Evolutionary conservation across 148 eudicot species (phyloP).

Genomic region (Selenicereus undatus): DNA sequence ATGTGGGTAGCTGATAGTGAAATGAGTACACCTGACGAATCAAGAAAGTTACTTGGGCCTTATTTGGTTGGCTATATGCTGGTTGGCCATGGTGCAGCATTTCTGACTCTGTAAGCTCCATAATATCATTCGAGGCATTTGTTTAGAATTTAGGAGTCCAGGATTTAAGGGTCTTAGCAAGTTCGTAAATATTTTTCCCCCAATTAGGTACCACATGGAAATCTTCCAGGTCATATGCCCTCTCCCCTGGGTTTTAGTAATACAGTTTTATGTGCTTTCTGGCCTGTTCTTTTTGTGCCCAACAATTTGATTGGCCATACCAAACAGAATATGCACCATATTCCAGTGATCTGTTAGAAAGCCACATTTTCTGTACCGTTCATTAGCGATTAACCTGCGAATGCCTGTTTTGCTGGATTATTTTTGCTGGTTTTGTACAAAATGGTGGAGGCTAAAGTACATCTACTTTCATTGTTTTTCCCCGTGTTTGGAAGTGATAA

Average conservation of each 20-base stretch:
- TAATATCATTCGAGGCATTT: constrained; percentile 2
- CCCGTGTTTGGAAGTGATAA: not conserved
- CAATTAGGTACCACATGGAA: not conserved
- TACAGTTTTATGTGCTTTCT: not conserved
- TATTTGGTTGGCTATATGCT: constrained; percentile 56
- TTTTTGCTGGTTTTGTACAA: not conserved
- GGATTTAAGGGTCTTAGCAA: not conserved
- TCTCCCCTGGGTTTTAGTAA: too few species aligned
- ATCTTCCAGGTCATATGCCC: too few species aligned
- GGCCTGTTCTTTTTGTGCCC: not conserved
- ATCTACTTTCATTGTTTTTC: not conserved
- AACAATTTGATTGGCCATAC: not conserved
- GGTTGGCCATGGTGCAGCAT: constrained; percentile 89
- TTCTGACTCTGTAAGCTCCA: constrained; percentile 64
- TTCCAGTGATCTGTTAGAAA: not conserved
- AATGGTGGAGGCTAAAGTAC: not conserved
- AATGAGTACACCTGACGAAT: constrained; percentile 27
- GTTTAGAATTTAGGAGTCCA: not conserved
- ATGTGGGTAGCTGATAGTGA: constrained; percentile 58
- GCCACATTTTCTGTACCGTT: not conserved
- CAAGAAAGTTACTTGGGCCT: constrained; percentile 23
- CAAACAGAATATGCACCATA: not conserved
- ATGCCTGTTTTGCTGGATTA: not conserved
- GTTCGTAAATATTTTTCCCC: not conserved
- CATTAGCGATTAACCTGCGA: not conserved